Percentiles rank a stretch among this genome's conserved stretches.
These are phyloP conservation scores for Xerophyta viscosa DNA, from an alignment of 106 monocot species.

Conservation along the genomic window DNA sequence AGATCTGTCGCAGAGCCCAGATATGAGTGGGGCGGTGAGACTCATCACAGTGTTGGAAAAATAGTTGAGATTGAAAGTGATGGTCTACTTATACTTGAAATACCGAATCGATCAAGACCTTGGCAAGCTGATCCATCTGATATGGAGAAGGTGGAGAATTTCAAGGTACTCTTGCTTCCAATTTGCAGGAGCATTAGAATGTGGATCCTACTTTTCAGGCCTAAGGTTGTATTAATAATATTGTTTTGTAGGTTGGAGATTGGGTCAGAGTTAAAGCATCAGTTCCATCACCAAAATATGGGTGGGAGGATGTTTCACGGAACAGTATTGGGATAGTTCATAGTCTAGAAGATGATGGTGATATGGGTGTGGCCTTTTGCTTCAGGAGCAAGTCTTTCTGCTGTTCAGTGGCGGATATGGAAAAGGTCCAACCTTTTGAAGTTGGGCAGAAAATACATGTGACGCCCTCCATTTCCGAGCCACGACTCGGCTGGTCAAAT, in stretches of 20 bases:
- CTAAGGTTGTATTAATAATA: not conserved
- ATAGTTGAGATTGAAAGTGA: conserved; percentile 88
- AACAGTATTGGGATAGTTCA: conserved; percentile 91
- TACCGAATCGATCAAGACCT: conserved; percentile 56
- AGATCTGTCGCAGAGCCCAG: conserved; percentile 96
- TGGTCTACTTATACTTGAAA: conserved; percentile 75
- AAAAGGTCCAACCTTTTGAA: conserved; percentile 73
- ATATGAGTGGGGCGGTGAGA: conserved; percentile 98
- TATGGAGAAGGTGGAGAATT: conserved; percentile 94
- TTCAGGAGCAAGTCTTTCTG: conserved; percentile 75
- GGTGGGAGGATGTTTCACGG: conserved; percentile 95
- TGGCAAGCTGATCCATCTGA: conserved; percentile 99
- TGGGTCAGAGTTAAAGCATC: conserved; percentile 95
- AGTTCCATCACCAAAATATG: conserved; percentile 93
- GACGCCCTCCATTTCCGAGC: conserved; percentile 53
- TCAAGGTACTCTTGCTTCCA: conserved; percentile 44
- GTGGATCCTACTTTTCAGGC: too few species aligned
- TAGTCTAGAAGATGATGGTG: conserved; percentile 89
- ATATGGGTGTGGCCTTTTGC: conserved; percentile 89
- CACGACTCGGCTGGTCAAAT: conserved; percentile 91
- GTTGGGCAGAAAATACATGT: conserved; percentile 85
- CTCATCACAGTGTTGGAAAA: conserved; percentile 97
- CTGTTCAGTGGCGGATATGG: conserved; percentile 94
- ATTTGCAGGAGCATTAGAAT: not conserved
- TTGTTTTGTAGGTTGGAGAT: conserved; percentile 67